phyloP scores from a whole-genome alignment of 495 filamentous ascomycete genomes.

The Trichocladium uniseriatum region DNA sequence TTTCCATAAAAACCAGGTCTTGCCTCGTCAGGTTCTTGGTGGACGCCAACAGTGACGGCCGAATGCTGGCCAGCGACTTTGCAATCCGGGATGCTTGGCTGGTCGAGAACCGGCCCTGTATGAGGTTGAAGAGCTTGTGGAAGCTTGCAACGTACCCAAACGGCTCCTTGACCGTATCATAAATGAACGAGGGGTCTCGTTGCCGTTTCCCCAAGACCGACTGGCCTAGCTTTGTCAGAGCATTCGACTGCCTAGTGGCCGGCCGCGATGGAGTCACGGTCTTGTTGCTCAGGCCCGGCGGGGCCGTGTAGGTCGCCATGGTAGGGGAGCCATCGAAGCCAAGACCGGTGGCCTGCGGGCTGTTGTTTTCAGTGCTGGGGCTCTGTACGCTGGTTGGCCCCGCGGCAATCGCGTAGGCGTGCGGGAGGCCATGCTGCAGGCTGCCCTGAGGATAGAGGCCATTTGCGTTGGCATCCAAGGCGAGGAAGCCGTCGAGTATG shows the following conservation, averaged over 20 bases:
- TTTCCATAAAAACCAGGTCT: slow-evolving; percentile 95
- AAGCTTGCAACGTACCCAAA: slow-evolving; percentile 86
- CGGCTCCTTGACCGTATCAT: slow-evolving; percentile 77
- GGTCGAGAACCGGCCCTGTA: slow-evolving; percentile 64
- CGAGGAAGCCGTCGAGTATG: slow-evolving; percentile 33
- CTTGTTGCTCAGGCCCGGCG: slow-evolving; percentile 18
- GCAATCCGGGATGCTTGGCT: slow-evolving; percentile 69
- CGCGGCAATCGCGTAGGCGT: slow-evolving; percentile 42
- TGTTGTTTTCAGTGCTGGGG: slow-evolving; percentile 43
- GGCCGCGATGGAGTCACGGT: slow-evolving; percentile 23
- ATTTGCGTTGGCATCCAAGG: slow-evolving; percentile 29
- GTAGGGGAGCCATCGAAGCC: slow-evolving; percentile 40
- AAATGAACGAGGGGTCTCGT: slow-evolving; percentile 72
- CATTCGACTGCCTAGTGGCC: slow-evolving; percentile 26
- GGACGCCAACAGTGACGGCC: slow-evolving; percentile 85
- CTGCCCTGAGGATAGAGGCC: slow-evolving; percentile 39
- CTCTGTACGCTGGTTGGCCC: slow-evolving; percentile 40
- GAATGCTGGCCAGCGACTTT: slow-evolving; percentile 76
- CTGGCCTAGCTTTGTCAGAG: slow-evolving; percentile 35
- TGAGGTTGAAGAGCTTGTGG: slow-evolving; percentile 74
- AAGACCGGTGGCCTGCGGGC: slow-evolving; percentile 36
- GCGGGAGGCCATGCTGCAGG: slow-evolving; percentile 42
- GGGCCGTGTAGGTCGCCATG: slow-evolving; percentile 30
- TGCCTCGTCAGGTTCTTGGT: slow-evolving; percentile 71
- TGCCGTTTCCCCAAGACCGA: slow-evolving; percentile 44